A percentile compares a stretch with the other conserved stretches of the same genome.
These are phyloP conservation scores for Fusarium kyushuense DNA, from an alignment of 2,329 filamentous ascomycete genomes.

Conservation along the genomic window DNA sequence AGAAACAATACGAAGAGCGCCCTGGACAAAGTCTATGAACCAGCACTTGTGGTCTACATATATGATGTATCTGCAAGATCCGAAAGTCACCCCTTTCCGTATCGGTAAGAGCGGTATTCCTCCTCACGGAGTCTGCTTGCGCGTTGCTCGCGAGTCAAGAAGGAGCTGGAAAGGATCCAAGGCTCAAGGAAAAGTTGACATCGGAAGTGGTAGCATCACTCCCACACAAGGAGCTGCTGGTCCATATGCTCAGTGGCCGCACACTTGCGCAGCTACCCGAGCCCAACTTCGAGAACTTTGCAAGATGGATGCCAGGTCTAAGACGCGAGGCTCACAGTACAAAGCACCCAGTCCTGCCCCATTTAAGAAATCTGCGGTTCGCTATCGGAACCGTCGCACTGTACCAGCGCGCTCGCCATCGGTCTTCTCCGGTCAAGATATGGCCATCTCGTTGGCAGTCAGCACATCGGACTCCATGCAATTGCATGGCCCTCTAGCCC, in stretches of 20 bases:
- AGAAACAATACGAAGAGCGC: constrained; percentile 61
- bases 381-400: constrained; percentile 62
- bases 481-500: constrained; percentile 69
- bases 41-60: constrained; percentile 75
- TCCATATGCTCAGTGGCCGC: constrained; percentile 71
- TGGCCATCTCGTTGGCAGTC: constrained; percentile 71
- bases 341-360: constrained; percentile 68
- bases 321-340: constrained; percentile 59
- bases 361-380: constrained; percentile 63
- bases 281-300: constrained; percentile 73
- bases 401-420: constrained; percentile 61
- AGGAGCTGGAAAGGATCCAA: constrained; percentile 75
- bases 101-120: constrained; percentile 73
- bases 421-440: constrained; percentile 70
- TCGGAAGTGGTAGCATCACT: constrained; percentile 66
- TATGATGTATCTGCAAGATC: constrained; percentile 73
- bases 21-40: constrained; percentile 75
- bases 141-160: constrained; percentile 74
- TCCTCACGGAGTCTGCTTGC: constrained; percentile 72
- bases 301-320: constrained; percentile 64
- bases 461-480: constrained; percentile 76
- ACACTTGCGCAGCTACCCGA: constrained; percentile 72
- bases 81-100: constrained; percentile 74
- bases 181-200: constrained; percentile 49
- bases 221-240: constrained; percentile 61